Evolutionary conservation across 2,329 filamentous ascomycete species (phyloP), one percentile per base, ranked within the genome.

Genomic region (Lasiodiplodia theobromae): DNA sequence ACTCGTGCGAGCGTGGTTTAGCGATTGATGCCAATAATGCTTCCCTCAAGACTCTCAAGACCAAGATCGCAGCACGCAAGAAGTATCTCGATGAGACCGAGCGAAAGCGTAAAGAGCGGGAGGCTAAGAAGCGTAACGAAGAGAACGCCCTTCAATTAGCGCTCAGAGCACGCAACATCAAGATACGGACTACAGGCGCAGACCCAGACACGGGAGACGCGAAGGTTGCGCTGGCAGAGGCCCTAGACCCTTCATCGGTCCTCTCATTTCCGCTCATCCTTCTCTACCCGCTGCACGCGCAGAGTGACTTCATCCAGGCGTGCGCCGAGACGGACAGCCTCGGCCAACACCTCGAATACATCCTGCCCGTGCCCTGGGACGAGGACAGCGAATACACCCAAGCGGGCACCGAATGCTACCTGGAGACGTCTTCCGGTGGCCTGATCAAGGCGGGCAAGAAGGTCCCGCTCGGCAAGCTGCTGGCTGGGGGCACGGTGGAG

Each of bases 361-460:
- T 98, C 11, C 88, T 99, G 69, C 95, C 94, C 2, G 80, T 94
- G 74, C 93, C 94, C 14, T 99, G 96, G 96, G 96, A 98, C 74
- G 75, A 79, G 18, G 82, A 86, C 70, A 80, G 85, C 1, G 89
- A 89, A 74, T 97, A 97, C 79, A 58, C 51, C 4, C 40, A 47
- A 3, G 44, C 31, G 21, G 53, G 31, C 12, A 92, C 97, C 4
- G 94, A 97, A 73, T 96, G 93, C 75, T 98, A 93, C 79, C 91
- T 97, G 84, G 94, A 97, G 83, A 98, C 94, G 0, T 81, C 82
- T 4, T 83, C 85, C 0, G 94, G 94, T 0, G 94, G 94, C 0
- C 79, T 99, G 74, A 88, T 97, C 74, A 97, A 97, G 82, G 90
- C 94, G 25, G 95, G 96, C 58, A 94, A 92, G 86, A 96, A 95